Evolutionary conservation across 2,329 filamentous ascomycete species (phyloP).

Genomic region (Bimuria novae-zelandiae): DNA sequence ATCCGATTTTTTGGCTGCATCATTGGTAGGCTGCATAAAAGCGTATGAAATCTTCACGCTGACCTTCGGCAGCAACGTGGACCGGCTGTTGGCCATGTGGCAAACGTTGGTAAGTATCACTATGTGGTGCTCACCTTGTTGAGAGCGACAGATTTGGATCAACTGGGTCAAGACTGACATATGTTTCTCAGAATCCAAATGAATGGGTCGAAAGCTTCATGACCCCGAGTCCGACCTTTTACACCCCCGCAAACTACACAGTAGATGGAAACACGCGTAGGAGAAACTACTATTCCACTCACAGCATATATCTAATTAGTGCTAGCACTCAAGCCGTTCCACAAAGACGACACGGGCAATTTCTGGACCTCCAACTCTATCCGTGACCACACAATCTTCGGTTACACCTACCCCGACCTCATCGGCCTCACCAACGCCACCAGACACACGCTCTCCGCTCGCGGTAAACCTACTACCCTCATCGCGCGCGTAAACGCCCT

Average conservation of each 20-base stretch:
- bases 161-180: not conserved
- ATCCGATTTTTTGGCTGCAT: conserved; percentile 79
- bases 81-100: conserved; percentile 78
- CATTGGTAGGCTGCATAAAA: conserved; percentile 53
- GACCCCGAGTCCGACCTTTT: conserved; percentile 63
- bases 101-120: conserved; percentile 59
- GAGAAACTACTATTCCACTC: conserved; percentile 9
- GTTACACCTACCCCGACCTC: conserved; percentile 76
- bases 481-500: conserved; percentile 63
- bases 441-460: conserved; percentile 66
- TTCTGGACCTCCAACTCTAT: conserved; percentile 72
- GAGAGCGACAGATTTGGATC: not conserved
- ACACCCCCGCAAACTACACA: conserved; percentile 58
- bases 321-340: conserved; percentile 68
- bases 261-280: conserved; percentile 59
- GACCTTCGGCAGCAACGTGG: conserved; percentile 61
- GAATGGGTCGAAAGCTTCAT: conserved; percentile 66
- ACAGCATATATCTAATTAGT: not conserved
- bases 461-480: conserved; percentile 41
- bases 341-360: conserved; percentile 58
- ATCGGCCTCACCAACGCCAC: conserved; percentile 67
- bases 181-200: conserved; percentile 58
- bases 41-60: not conserved
- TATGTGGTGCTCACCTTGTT: not conserved
- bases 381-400: conserved; percentile 65